phyloP scores from a whole-genome alignment of 257 asterid species.

The Nicotiana undulata region DNA sequence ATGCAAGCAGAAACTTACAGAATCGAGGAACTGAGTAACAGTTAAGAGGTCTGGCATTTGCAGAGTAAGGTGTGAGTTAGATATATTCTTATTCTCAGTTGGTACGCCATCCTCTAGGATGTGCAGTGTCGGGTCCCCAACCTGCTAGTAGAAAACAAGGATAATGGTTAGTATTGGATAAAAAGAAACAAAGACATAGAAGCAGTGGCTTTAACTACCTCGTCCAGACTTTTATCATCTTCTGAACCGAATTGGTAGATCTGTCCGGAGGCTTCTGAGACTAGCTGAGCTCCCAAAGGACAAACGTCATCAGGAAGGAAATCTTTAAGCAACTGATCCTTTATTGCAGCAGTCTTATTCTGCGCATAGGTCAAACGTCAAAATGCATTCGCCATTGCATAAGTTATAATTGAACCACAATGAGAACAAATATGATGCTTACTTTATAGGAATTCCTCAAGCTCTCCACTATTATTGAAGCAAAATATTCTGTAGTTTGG shows the following conservation, averaged over 20 bases:
- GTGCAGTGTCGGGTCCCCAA: slow-evolving; percentile 29
- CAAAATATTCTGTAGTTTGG: slow-evolving; percentile 54
- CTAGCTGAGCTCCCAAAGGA: slow-evolving; percentile 56
- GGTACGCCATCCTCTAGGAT: slow-evolving; percentile 43
- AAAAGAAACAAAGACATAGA: slow-evolving; percentile 1
- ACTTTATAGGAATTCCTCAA: slow-evolving; percentile 30
- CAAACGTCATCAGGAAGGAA: slow-evolving; percentile 70
- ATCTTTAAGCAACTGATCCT: slow-evolving; percentile 55
- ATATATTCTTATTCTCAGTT: slow-evolving; percentile 40
- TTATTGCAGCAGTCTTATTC: slow-evolving; percentile 43
- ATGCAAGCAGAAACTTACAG: slow-evolving; percentile 34
- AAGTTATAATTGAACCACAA: not conserved
- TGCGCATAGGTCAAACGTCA: slow-evolving; percentile 18
- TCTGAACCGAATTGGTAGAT: slow-evolving; percentile 27
- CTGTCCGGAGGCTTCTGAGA: slow-evolving; percentile 40
- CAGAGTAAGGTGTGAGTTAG: slow-evolving; percentile 39
- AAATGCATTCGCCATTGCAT: not conserved
- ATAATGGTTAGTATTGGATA: not conserved
- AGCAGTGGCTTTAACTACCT: slow-evolving; percentile 19
- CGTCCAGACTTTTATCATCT: slow-evolving; percentile 37
- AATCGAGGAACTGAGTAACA: slow-evolving; percentile 59
- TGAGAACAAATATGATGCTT: not conserved
- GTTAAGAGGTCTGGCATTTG: slow-evolving; percentile 50
- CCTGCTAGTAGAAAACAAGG: slow-evolving; percentile 26
- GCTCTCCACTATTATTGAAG: slow-evolving; percentile 46